A percentile compares a stretch with the other conserved stretches of the same genome.
Evolutionary conservation across 1,139 yeast genomes (phyloP).

Genomic region (Protomyces arabidopsidicola): DNA sequence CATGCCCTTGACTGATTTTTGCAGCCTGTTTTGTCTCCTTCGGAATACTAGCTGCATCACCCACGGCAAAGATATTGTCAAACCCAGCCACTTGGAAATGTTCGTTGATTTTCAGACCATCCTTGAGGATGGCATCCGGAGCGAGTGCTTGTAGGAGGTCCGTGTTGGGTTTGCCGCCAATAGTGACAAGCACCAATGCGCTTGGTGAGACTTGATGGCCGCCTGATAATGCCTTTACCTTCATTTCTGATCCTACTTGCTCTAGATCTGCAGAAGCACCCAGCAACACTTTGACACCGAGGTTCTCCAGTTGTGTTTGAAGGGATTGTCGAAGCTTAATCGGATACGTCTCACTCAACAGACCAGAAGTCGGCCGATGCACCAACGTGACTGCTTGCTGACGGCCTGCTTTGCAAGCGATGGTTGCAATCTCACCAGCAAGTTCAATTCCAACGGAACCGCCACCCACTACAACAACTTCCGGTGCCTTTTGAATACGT

Average conservation of each 20-base stretch:
- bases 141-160: constrained; percentile 2
- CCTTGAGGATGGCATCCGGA: constrained; percentile 1
- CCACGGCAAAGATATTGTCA: constrained; percentile 11
- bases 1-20: constrained; percentile 14
- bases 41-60: constrained; percentile 11
- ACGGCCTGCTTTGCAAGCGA: neutral
- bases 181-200: constrained; percentile 4
- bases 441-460: constrained; percentile 27
- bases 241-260: neutral
- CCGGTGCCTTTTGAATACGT: constrained; percentile 7
- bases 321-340: constrained; percentile 11
- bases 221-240: neutral
- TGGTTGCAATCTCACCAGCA: constrained; percentile 16
- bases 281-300: constrained; percentile 2
- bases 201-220: neutral
- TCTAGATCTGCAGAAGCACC: neutral
- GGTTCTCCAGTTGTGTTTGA: constrained; percentile 5
- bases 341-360: constrained; percentile 14
- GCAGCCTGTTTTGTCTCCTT: constrained; percentile 18
- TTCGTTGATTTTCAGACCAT: constrained; percentile 10
- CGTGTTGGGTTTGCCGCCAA: constrained; percentile 16
- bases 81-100: constrained; percentile 11
- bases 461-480: constrained; percentile 19
- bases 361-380: neutral
- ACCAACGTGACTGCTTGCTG: constrained; percentile 7